Evolutionary conservation across 2,329 filamentous ascomycete genomes (phyloP), one percentile per base, ranked within the genome.

Genomic region (Juglanconis sp.): DNA sequence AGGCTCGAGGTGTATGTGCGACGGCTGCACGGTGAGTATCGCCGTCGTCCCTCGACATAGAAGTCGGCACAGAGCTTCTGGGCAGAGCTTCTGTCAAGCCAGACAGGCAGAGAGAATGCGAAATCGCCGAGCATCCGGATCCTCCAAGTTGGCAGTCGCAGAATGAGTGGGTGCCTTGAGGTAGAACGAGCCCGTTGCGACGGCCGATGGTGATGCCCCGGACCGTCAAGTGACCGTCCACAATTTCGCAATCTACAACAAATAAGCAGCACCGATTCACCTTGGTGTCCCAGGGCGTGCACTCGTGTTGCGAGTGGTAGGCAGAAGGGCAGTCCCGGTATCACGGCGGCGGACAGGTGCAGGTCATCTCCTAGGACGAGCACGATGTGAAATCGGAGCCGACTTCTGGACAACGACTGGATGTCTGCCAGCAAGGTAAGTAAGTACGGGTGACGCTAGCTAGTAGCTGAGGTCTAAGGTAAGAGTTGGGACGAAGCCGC

Each of bases 91-190:
- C 30, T 40, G 9, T 48, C 40, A 51, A 40, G 17, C 17, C 48
- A 50, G 59, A 38, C 51, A 56, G 59, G 38, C 56, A 48, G 47
- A 48, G 38, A 38, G 30, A n/a, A 44, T 44, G 42, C 36, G 30
- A 59, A 50, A 42, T 40, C 30, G 42, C 24, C n/a, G 42, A 48
- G 42, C 31, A 40, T n/a, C 40, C 40, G 52, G 46, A 24, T 17
- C 17, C 17, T 56, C 44, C 38, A 49, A 38, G 32, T 31, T 17
- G 50, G 10, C 50, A 35, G 50, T 46, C 24, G 50, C 32, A 52
- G 13, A 51, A 46, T 32, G 47, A 13, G n/a, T 32, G 49, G 32
- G 35, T 24, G 52, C 38, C 30, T 50, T 8, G 8, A 48, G 46
- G 51, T 36, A 47, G 31, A 52, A 36, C 34, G 15, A 40, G 48